Conservation (phyloP, 2,329 filamentous ascomycete species). For the Tympanopsis confertula region DNA sequence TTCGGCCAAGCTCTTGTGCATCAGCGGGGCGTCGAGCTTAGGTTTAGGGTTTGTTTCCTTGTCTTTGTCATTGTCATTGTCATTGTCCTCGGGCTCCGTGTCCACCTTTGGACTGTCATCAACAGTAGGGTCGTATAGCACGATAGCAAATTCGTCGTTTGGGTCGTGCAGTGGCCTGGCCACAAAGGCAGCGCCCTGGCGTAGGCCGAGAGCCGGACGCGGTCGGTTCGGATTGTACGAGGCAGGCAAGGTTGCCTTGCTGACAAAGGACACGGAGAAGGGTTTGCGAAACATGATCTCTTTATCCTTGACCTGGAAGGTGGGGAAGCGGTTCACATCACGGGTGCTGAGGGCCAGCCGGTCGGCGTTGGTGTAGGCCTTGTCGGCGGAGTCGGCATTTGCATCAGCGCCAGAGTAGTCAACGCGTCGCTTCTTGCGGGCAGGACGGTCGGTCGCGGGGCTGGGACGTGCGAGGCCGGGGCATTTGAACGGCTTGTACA, state of each 20-base stretch:
- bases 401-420: background rate
- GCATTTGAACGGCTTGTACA: background rate
- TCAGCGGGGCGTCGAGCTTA: conserved; percentile 64
- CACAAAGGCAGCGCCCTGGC: conserved; percentile 72
- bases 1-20: conserved; percentile 90
- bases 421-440: background rate
- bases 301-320: background rate
- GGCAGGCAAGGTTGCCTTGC: background rate
- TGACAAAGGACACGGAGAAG: background rate
- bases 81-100: conserved; percentile 33
- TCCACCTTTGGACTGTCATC: conserved; percentile 62
- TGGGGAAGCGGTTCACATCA: background rate
- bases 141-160: conserved; percentile 89
- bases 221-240: conserved; percentile 33
- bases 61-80: conserved; percentile 24
- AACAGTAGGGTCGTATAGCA: conserved; percentile 90
- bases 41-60: conserved; percentile 28
- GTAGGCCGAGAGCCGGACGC: conserved; percentile 79
- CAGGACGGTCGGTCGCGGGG: background rate
- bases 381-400: background rate
- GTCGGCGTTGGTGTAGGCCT: background rate
- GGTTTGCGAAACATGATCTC: background rate
- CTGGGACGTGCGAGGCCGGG: background rate
- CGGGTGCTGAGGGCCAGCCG: background rate
- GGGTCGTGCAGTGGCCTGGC: conserved; percentile 88